phyloP scores from a whole-genome alignment of 2,329 filamentous ascomycete species.

The Xylaria sp. region DNA sequence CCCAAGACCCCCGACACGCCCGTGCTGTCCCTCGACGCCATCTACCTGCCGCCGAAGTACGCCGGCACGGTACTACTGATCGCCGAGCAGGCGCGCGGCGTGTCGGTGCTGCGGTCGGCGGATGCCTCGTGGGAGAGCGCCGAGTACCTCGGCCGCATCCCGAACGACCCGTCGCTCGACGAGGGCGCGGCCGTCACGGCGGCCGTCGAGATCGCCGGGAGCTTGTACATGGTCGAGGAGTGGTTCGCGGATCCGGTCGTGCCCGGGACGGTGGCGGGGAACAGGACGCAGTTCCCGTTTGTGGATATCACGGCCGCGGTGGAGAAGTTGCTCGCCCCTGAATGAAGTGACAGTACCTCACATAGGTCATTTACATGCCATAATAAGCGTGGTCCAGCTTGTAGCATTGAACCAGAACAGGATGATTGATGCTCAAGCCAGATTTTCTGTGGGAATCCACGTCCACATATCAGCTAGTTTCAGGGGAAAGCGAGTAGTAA shows the following conservation, averaged over 20 bases:
- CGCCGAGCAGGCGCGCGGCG: constrained; percentile 35
- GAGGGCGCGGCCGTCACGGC: constrained; percentile 28
- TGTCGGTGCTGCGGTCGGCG: constrained; percentile 41
- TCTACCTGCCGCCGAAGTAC: constrained; percentile 40
- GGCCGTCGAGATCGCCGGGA: constrained; percentile 30
- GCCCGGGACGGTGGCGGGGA: constrained; percentile 33
- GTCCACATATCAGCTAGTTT: too few relatives aligned
- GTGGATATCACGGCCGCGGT: constrained; percentile 35
- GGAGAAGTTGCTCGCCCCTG: constrained; percentile 19
- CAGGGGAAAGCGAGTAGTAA: too few relatives aligned
- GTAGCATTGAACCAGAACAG: not conserved
- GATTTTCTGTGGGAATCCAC: too few relatives aligned
- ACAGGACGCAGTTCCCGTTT: constrained; percentile 34
- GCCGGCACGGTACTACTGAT: constrained; percentile 40
- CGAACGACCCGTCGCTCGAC: constrained; percentile 25
- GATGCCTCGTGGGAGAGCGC: constrained; percentile 41
- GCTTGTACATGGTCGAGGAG: constrained; percentile 32
- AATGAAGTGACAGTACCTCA: not conserved
- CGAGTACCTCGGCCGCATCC: constrained; percentile 39
- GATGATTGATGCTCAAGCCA: too few relatives aligned
- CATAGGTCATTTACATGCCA: not conserved
- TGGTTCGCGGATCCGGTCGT: constrained; percentile 33
- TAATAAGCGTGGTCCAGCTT: not conserved
- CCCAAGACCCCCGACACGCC: constrained; percentile 24
- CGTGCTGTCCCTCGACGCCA: constrained; percentile 33